phyloP scores from a whole-genome alignment of 2,329 filamentous ascomycete species.

The Fusarium chlamydosporum region DNA sequence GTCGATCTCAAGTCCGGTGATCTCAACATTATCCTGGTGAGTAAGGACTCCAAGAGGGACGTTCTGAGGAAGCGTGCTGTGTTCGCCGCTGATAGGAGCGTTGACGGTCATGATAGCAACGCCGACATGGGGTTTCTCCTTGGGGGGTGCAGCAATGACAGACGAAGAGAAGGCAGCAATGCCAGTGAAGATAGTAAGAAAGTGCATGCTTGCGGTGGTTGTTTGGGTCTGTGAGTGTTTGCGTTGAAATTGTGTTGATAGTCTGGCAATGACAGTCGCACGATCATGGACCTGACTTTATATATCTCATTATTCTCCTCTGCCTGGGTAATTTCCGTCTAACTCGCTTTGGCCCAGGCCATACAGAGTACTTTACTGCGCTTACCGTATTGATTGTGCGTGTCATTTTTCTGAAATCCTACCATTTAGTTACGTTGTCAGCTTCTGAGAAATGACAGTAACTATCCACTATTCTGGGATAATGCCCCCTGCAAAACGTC shows the following conservation, averaged over 20 bases:
- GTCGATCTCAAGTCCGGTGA: conserved; percentile 24
- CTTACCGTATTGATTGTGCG: no score
- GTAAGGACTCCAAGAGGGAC: conserved; percentile 30
- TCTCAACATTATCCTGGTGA: neutral
- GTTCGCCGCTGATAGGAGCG: neutral
- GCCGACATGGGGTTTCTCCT: neutral
- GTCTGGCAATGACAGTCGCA: fast-evolving
- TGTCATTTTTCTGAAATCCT: no score
- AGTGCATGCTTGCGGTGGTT: conserved; percentile 14
- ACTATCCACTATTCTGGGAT: neutral
- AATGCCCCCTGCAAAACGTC: neutral
- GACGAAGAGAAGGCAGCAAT: neutral
- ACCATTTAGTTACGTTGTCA: neutral
- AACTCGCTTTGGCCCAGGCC: no score
- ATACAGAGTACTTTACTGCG: no score
- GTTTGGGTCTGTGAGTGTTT: neutral
- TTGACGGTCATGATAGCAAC: conserved; percentile 27
- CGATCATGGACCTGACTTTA: neutral
- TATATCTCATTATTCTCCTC: neutral
- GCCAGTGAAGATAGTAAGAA: conserved; percentile 6
- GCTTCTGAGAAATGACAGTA: neutral
- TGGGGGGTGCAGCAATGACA: conserved; percentile 9
- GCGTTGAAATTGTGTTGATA: neutral
- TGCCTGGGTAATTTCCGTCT: no score
- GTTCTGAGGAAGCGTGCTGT: neutral